Conservation (phyloP, 2,329 filamentous ascomycete genomes). For the Neonectria sp. region DNA sequence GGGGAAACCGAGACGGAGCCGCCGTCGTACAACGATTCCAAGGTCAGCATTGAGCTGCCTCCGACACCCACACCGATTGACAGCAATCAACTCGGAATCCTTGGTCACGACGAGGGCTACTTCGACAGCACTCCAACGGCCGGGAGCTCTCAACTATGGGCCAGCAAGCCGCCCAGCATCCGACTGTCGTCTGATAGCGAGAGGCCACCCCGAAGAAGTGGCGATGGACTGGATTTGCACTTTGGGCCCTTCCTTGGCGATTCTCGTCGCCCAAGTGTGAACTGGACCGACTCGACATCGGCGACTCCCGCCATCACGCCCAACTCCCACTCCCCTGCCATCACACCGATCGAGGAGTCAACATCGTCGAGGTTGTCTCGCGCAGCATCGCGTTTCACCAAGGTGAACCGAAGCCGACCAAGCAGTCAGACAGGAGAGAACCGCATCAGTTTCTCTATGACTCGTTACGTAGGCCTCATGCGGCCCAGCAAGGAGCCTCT, state of each 20-base stretch:
- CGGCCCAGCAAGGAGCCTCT: conserved; percentile 65
- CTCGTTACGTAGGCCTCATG: conserved; percentile 67
- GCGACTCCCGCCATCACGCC: conserved; percentile 57
- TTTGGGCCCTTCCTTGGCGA: conserved; percentile 51
- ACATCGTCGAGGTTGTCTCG: conserved; percentile 70
- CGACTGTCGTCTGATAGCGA: conserved; percentile 71
- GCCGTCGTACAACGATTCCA: conserved; percentile 72
- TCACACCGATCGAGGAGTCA: conserved; percentile 67
- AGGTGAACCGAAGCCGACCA: conserved; percentile 66
- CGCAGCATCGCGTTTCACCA: conserved; percentile 70
- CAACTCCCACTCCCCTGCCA: conserved; percentile 54
- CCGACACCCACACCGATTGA: conserved; percentile 41
- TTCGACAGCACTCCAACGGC: conserved; percentile 45
- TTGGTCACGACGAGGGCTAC: conserved; percentile 43
- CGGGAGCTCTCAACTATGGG: conserved; percentile 35
- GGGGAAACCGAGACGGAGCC: conserved; percentile 66
- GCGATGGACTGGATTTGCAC: conserved; percentile 60
- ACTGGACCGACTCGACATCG: conserved; percentile 62
- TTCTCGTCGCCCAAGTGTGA: conserved; percentile 67
- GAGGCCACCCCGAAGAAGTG: conserved; percentile 62
- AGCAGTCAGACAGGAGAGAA: conserved; percentile 72
- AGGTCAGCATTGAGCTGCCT: conserved; percentile 57
- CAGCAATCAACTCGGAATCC: conserved; percentile 34
- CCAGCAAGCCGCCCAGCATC: conserved; percentile 63
- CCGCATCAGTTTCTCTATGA: conserved; percentile 71